phyloP scores from a whole-genome alignment of 2,329 filamentous ascomycete species.

The Aspergillus sp. region DNA sequence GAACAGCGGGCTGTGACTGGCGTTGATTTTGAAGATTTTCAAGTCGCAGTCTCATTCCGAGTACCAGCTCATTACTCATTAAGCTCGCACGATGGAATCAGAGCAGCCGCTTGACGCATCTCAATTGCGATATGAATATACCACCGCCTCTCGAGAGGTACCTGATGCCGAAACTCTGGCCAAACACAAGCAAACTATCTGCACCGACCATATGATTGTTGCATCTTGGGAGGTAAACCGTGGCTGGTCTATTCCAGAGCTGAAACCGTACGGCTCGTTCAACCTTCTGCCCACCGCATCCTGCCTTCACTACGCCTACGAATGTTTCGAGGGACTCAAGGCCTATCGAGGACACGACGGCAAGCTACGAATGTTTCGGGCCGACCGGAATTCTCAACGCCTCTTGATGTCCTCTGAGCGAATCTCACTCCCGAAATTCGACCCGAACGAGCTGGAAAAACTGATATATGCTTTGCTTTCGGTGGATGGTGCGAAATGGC shows the following conservation, averaged over 20 bases:
- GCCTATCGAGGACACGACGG: slow-evolving; percentile 65
- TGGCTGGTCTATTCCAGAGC: slow-evolving; percentile 69
- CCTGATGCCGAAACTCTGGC: neutral
- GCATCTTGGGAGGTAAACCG: slow-evolving; percentile 59
- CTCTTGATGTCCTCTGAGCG: slow-evolving; percentile 55
- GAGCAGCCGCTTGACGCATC: neutral
- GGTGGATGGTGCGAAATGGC: slow-evolving; percentile 1
- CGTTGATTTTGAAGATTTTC: no score
- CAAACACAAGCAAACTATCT: slow-evolving; percentile 18
- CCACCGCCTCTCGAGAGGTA: neutral
- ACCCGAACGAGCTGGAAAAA: slow-evolving; percentile 47
- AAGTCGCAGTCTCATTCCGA: no score
- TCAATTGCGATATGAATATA: neutral
- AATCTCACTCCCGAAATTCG: slow-evolving; percentile 71
- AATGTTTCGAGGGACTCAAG: slow-evolving; percentile 83
- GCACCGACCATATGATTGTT: slow-evolving; percentile 82
- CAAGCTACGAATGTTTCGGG: slow-evolving; percentile 69
- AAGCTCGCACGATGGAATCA: no score
- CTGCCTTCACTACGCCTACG: slow-evolving; percentile 77
- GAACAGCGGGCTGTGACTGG: no score
- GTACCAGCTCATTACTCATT: no score
- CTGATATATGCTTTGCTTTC: slow-evolving; percentile 15
- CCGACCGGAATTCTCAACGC: slow-evolving; percentile 64
- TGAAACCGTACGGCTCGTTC: slow-evolving; percentile 72
- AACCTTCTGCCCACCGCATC: slow-evolving; percentile 74